Conservation (phyloP, 148 eudicot species). For the Arbutus unedo region DNA sequence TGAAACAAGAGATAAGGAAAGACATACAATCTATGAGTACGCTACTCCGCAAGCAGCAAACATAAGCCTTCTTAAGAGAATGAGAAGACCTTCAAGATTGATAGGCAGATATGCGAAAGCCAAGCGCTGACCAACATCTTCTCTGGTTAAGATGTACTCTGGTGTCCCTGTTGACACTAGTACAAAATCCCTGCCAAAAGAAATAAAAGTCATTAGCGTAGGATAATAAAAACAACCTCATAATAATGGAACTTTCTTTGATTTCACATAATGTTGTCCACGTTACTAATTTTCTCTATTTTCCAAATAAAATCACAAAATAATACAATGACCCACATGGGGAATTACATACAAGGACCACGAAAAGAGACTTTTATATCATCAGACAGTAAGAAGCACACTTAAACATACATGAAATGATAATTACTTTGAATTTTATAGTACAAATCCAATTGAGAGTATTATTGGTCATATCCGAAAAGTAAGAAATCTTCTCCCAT, state of each 20-base stretch:
- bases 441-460: neutral
- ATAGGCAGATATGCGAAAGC: slow-evolving; percentile 76
- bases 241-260: neutral
- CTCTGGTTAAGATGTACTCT: slow-evolving; percentile 68
- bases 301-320: neutral
- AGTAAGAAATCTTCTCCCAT: neutral
- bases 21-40: neutral
- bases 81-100: slow-evolving; percentile 76
- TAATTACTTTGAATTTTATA: neutral
- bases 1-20: slow-evolving; percentile 13
- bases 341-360: neutral
- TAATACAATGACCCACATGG: neutral
- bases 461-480: neutral
- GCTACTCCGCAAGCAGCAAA: neutral
- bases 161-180: slow-evolving; percentile 69
- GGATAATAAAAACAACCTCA: neutral
- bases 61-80: slow-evolving; percentile 12
- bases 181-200: slow-evolving; percentile 53
- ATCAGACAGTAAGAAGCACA: neutral
- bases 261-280: neutral
- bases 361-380: neutral
- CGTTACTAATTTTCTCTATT: neutral
- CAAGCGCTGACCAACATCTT: slow-evolving; percentile 74
- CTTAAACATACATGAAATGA: neutral
- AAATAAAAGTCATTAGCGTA: neutral